Base-by-base conservation (phyloP, 768 basidiomycete species). In the Podaxis pistillaris region DNA sequence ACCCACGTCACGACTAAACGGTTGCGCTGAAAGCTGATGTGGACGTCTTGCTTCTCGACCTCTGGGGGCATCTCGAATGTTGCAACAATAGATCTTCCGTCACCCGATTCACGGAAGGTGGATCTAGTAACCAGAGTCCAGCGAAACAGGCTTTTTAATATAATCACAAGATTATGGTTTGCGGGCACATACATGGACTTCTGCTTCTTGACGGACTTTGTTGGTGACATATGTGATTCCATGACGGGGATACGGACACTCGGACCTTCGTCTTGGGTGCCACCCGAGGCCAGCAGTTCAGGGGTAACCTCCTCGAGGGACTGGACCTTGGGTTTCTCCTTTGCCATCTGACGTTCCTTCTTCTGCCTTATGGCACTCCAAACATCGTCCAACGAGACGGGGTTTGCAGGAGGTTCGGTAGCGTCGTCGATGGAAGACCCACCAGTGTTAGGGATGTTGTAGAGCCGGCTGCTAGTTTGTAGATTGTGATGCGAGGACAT, bases 1-100 rank as follows among this genome's bases (percentile, higher is more conserved):
- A 82, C 79, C 90, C 90, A 92, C 17, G 83, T 87, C 41, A 92
- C 78, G 40, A 88, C 78, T 9, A 92, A 75, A 50, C 83, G 76
- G 65, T 82, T 80, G 58, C 81, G 79, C 58, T 88, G 87, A 67
- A 84, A 91, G 69, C 85, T 90, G 68, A 92, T 86, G 66, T 91
- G 89, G 60, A 90, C 83, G 64, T 91, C 85, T 62, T 90, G 82
- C 71, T 90, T 91, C 68, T 79, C 79, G 47, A 91, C 83, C 30
- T 88, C 87, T n/a, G 72, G 71, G 2, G 81, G 81, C 68, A 92
- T 75, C 63, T 90, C 87, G 70, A 91, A 90, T 55, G 83, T 89
- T 24, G 87, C 88, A 24, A 86, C 86, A 52, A 89, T 82, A 69
- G 86, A 84, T 68, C 82, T 83, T 56, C 89, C 88, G 65, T 89